Conservation (phyloP, 2,329 filamentous ascomycete genomes). For the Chalaropsis thielavioides region DNA sequence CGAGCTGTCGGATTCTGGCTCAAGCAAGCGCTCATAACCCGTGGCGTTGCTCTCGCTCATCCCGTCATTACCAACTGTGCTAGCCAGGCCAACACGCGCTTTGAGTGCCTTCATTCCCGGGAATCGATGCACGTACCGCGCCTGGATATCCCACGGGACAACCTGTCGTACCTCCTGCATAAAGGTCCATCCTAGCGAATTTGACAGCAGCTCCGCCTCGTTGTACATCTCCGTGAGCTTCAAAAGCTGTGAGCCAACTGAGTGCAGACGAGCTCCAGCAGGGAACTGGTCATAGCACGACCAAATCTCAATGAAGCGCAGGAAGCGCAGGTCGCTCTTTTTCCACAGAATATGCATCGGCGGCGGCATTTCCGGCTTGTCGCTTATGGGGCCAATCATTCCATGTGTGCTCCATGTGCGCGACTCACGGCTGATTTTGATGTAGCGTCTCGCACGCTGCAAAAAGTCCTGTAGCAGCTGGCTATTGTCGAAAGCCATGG, state of each 20-base stretch:
- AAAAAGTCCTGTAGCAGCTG: constrained; percentile 32
- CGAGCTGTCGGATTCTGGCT: constrained; percentile 29
- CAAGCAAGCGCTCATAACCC: constrained; percentile 45
- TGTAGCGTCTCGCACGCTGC: constrained; percentile 33
- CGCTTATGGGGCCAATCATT: constrained; percentile 26
- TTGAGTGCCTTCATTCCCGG: constrained; percentile 27
- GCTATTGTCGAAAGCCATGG: constrained; percentile 12
- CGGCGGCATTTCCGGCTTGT: background rate
- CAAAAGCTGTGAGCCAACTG: constrained; percentile 50
- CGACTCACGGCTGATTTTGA: constrained; percentile 36
- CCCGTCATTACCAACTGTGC: constrained; percentile 3
- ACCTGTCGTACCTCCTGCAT: constrained; percentile 63
- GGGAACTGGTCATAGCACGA: constrained; percentile 42
- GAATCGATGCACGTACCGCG: constrained; percentile 45
- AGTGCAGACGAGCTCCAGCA: constrained; percentile 37
- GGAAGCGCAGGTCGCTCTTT: constrained; percentile 37
- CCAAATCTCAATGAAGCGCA: constrained; percentile 59
- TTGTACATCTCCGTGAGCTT: constrained; percentile 46
- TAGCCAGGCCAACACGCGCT: constrained; percentile 16
- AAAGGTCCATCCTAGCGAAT: constrained; percentile 45
- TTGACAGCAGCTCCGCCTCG: constrained; percentile 32
- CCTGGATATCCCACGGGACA: constrained; percentile 53
- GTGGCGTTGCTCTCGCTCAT: constrained; percentile 18
- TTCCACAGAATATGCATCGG: constrained; percentile 29
- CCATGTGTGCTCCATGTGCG: constrained; percentile 38